Evolutionary conservation across 176 grass and related monocot species (phyloP).

Genomic region (Carex cristatella): DNA sequence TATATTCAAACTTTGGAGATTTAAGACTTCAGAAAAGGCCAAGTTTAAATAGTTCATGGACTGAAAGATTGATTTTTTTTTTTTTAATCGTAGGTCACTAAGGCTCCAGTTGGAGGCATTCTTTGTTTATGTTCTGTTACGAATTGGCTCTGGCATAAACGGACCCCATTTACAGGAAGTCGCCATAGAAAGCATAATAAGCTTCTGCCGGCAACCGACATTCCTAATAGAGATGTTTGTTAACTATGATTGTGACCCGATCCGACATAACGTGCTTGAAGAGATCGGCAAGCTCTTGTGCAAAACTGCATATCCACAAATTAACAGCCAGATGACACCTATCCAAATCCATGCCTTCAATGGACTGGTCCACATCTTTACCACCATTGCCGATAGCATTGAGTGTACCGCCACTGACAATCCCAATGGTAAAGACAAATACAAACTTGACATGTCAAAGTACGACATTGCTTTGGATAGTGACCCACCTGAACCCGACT

Average conservation of each 20-base stretch:
- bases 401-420: slow-evolving; percentile 32
- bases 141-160: slow-evolving; percentile 34
- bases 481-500: slow-evolving; percentile 28
- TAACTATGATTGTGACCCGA: slow-evolving; percentile 93
- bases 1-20: not conserved
- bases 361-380: slow-evolving; percentile 75
- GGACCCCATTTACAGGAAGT: slow-evolving; percentile 78
- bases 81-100: slow-evolving; percentile 43
- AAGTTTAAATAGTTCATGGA: not conserved
- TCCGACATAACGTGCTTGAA: slow-evolving; percentile 70
- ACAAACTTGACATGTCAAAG: slow-evolving; percentile 51
- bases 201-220: slow-evolving; percentile 81
- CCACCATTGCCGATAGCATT: slow-evolving; percentile 79
- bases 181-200: slow-evolving; percentile 62
- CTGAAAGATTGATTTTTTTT: not conserved
- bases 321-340: slow-evolving; percentile 31
- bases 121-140: slow-evolving; percentile 62
- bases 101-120: slow-evolving; percentile 91
- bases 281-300: slow-evolving; percentile 68
- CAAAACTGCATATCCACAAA: slow-evolving; percentile 68
- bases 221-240: slow-evolving; percentile 92
- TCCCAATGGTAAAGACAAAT: slow-evolving; percentile 30
- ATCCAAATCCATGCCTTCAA: slow-evolving; percentile 83
- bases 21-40: not conserved
- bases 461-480: slow-evolving; percentile 50